phyloP scores from a whole-genome alignment of 208 protist genomes.

The Cochliopodium minus region DNA sequence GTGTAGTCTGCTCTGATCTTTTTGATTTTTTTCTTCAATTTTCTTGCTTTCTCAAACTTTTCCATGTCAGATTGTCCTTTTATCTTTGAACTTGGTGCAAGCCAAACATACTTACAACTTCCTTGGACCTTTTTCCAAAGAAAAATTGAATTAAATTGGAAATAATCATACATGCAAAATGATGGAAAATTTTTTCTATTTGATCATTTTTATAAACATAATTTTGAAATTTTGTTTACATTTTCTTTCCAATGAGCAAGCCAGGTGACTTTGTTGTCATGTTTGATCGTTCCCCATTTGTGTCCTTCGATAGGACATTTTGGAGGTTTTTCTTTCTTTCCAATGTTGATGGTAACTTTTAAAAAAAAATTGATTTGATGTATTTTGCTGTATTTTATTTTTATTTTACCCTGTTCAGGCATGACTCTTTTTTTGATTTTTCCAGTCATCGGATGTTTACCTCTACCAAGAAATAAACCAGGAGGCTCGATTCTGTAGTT shows the following conservation, averaged over 20 bases:
- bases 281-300: slow-evolving; percentile 69
- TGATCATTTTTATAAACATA: no score
- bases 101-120: slow-evolving; percentile 88
- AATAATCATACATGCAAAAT: no score
- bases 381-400: no score
- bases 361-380: no score
- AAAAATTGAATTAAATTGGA: no score
- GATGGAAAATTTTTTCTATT: no score
- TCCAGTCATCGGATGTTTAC: slow-evolving; percentile 83
- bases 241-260: slow-evolving; percentile 88
- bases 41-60: slow-evolving; percentile 90
- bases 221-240: no score
- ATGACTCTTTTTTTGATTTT: slow-evolving; percentile 73
- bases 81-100: slow-evolving; percentile 68
- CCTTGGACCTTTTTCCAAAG: no score
- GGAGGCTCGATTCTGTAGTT: slow-evolving; percentile 94
- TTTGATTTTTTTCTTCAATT: slow-evolving; percentile 75
- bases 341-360: slow-evolving; percentile 95
- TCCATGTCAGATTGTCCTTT: slow-evolving; percentile 84
- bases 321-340: slow-evolving; percentile 36
- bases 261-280: slow-evolving; percentile 88
- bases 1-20: slow-evolving; percentile 73
- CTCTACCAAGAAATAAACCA: slow-evolving; percentile 91
- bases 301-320: slow-evolving; percentile 71
- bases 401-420: no score